phyloP scores from a whole-genome alignment of 2,329 filamentous ascomycete species.

The Diaporthe vaccinii region DNA sequence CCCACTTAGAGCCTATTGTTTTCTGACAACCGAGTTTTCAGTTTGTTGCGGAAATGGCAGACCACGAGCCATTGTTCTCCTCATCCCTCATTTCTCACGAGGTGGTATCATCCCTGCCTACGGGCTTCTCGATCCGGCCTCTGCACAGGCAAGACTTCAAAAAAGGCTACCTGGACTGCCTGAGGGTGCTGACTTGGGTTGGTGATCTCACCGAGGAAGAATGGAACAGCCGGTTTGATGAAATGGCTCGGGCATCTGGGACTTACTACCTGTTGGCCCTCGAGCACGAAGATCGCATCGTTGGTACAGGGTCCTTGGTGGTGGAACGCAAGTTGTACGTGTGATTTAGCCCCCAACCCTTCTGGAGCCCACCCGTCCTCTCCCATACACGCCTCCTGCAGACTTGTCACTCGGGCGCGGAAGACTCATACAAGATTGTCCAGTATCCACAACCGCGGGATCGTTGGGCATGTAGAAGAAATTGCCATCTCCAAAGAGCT shows the following conservation, averaged over 20 bases:
- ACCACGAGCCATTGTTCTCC: conserved; percentile 68
- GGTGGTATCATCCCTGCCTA: conserved; percentile 72
- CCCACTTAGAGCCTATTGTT: background rate
- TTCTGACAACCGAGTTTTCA: background rate
- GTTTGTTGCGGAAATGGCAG: conserved; percentile 10
- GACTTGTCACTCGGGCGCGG: background rate
- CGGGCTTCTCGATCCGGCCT: conserved; percentile 79
- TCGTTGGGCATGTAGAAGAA: conserved; percentile 87
- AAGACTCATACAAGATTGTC: background rate
- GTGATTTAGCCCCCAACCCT: conserved; percentile 46
- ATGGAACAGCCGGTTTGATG: conserved; percentile 78
- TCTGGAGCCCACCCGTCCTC: background rate
- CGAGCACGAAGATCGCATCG: conserved; percentile 72
- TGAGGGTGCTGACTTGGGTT: conserved; percentile 82
- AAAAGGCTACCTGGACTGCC: conserved; percentile 80
- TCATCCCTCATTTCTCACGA: conserved; percentile 74
- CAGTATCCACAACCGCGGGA: conserved; percentile 75
- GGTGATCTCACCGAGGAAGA: conserved; percentile 76
- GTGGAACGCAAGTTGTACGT: conserved; percentile 82
- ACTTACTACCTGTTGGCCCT: conserved; percentile 81
- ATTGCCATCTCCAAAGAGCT: conserved; percentile 84
- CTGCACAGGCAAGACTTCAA: conserved; percentile 77
- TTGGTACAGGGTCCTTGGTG: conserved; percentile 81
- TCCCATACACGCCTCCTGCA: background rate
- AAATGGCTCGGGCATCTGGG: conserved; percentile 57